A percentile compares a stretch with the other conserved stretches of the same genome.
These are phyloP conservation scores for Posidonia australis DNA, from an alignment of 106 monocot genomes.

Conservation along the genomic window DNA sequence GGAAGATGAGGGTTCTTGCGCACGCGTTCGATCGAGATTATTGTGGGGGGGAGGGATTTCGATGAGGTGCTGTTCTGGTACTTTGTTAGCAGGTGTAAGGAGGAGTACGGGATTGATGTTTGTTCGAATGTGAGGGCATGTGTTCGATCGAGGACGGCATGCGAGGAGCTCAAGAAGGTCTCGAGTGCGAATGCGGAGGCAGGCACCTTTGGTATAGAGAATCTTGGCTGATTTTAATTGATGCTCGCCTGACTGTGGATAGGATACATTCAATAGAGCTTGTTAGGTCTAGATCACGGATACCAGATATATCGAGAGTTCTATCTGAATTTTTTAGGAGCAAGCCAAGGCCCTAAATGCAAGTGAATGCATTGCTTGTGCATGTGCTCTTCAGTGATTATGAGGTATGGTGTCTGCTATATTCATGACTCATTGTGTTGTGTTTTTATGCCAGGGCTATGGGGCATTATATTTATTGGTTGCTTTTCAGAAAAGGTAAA, in stretches of 20 bases:
- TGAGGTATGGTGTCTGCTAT: constrained; percentile 51
- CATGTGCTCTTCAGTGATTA: constrained; percentile 78
- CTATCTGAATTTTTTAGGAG: constrained; percentile 53
- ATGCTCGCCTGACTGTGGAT: constrained; percentile 32
- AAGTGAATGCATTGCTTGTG: too few species aligned
- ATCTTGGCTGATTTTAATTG: constrained; percentile 33
- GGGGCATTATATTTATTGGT: too few species aligned
- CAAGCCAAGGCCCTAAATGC: constrained; percentile 66
- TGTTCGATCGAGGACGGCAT: constrained; percentile 43
- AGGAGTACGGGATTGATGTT: constrained; percentile 59
- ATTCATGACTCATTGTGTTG: too few species aligned
- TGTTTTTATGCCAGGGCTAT: too few species aligned
- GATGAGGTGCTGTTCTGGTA: constrained; percentile 64
- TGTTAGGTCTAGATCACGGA: constrained; percentile 83
- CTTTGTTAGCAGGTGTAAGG: constrained; percentile 52
- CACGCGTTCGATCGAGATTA: constrained; percentile 50
- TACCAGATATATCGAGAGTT: constrained; percentile 49
- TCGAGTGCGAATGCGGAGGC: constrained; percentile 73
- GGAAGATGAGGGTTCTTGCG: constrained; percentile 56
- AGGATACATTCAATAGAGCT: constrained; percentile 67
- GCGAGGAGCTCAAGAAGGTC: constrained; percentile 75
- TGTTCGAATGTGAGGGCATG: constrained; percentile 44
- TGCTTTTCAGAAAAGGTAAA: too few species aligned
- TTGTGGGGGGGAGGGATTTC: constrained; percentile 84
- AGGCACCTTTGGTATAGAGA: constrained; percentile 60